A percentile compares a stretch with the other conserved stretches of the same genome.
Evolutionary conservation across 176 grass and related monocot species (phyloP).

Genomic region (Carex kokanica): DNA sequence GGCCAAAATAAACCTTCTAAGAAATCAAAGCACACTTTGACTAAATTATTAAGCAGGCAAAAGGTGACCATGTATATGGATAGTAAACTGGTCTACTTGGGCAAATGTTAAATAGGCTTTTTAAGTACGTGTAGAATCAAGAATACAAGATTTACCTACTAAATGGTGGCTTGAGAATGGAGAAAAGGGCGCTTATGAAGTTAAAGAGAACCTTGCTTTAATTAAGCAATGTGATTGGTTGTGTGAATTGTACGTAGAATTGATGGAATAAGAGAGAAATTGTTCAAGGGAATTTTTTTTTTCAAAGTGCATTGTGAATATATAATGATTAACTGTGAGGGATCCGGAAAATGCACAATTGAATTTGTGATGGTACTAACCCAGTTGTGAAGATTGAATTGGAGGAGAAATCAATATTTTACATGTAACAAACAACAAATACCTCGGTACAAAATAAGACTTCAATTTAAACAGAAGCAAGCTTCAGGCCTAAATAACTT

Average conservation of each 20-base stretch:
- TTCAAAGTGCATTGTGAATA: background rate
- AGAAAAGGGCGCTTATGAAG: background rate
- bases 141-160: background rate
- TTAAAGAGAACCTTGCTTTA: background rate
- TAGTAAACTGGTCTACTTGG: background rate
- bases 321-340: background rate
- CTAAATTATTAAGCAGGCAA: background rate
- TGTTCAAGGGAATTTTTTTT: background rate
- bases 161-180: background rate
- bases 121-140: background rate
- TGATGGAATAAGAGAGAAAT: background rate
- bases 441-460: background rate
- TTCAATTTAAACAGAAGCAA: background rate
- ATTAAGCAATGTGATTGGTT: background rate
- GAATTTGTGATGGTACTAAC: background rate
- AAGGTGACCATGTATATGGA: background rate
- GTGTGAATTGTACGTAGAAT: background rate
- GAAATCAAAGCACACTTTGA: background rate
- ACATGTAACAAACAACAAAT: slow-evolving; percentile 3
- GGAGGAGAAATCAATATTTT: background rate
- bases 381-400: background rate
- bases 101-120: background rate
- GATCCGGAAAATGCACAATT: background rate
- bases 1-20: background rate
- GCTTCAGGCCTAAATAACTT: background rate